Evolutionary conservation across 306 rosid species (phyloP).

Genomic region (Dryas alaskensis): DNA sequence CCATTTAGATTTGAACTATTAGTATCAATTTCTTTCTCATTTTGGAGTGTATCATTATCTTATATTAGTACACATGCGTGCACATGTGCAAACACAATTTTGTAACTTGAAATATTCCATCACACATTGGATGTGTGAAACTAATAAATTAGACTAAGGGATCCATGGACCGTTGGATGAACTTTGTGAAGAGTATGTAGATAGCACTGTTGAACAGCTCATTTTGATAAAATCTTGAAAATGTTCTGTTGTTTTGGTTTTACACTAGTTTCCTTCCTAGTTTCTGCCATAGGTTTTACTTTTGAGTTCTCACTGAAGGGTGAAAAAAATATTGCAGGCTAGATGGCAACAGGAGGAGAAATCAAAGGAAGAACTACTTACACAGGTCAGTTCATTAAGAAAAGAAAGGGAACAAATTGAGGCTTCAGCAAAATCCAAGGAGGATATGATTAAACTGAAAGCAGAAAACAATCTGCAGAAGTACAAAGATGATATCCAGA

Average conservation of each 20-base stretch:
- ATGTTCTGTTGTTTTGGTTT: constrained; percentile 14
- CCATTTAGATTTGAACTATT: neutral
- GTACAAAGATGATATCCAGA: constrained; percentile 65
- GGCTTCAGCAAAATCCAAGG: constrained; percentile 64
- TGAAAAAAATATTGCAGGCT: constrained; percentile 63
- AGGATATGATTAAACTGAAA: constrained; percentile 53
- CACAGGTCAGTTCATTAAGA: constrained; percentile 45
- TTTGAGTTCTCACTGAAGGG: constrained; percentile 52
- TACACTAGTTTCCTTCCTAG: constrained; percentile 29
- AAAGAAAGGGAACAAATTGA: constrained; percentile 82
- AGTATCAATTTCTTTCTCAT: neutral
- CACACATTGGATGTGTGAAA: neutral
- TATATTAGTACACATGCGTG: neutral
- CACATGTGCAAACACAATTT: constrained; percentile 4
- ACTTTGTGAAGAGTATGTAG: neutral
- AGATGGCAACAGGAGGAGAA: constrained; percentile 63
- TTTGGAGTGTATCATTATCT: neutral
- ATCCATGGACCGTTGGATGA: neutral
- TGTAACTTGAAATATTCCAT: neutral
- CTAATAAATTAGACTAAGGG: neutral
- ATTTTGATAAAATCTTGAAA: neutral
- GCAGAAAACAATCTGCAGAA: constrained; percentile 64
- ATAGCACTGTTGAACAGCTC: neutral
- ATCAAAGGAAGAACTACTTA: constrained; percentile 60
- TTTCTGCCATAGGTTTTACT: constrained; percentile 36